Conservation (phyloP, 148 eudicot genomes). For the Fagopyrum esculentum region DNA sequence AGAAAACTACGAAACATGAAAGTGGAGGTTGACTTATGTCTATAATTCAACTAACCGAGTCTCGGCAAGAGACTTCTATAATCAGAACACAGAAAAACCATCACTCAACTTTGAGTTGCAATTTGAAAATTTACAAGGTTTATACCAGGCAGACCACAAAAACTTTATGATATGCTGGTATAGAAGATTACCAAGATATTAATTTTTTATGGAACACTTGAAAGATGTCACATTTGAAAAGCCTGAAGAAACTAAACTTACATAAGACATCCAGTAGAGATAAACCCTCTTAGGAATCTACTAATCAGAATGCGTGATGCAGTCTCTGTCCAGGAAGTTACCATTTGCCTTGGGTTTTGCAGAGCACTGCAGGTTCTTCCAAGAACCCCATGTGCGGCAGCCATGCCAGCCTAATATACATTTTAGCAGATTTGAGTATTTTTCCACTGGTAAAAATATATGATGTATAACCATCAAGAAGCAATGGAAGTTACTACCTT, state of each 20-base stretch:
- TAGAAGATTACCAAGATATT: neutral
- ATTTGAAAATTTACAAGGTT: neutral
- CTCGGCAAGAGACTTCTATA: neutral
- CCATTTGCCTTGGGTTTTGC: constrained; percentile 82
- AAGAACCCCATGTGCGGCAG: constrained; percentile 60
- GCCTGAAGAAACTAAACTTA: constrained; percentile 31
- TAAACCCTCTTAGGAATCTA: constrained; percentile 51
- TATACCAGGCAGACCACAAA: neutral
- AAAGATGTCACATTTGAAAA: neutral
- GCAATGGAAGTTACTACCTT: constrained; percentile 40
- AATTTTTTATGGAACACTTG: neutral
- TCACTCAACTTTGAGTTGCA: neutral
- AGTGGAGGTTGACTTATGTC: neutral
- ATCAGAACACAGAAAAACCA: neutral
- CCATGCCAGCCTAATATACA: constrained; percentile 54
- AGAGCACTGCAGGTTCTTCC: constrained; percentile 30
- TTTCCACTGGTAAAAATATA: neutral
- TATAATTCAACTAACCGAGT: neutral
- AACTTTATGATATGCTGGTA: neutral
- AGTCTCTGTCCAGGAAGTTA: constrained; percentile 58
- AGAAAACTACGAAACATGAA: neutral
- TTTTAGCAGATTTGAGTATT: neutral
- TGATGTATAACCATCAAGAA: neutral
- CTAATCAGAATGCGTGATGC: constrained; percentile 69
- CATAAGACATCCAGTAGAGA: constrained; percentile 70